phyloP scores from a whole-genome alignment of 495 filamentous ascomycete genomes.

The Recurvomyces mirabilis region DNA sequence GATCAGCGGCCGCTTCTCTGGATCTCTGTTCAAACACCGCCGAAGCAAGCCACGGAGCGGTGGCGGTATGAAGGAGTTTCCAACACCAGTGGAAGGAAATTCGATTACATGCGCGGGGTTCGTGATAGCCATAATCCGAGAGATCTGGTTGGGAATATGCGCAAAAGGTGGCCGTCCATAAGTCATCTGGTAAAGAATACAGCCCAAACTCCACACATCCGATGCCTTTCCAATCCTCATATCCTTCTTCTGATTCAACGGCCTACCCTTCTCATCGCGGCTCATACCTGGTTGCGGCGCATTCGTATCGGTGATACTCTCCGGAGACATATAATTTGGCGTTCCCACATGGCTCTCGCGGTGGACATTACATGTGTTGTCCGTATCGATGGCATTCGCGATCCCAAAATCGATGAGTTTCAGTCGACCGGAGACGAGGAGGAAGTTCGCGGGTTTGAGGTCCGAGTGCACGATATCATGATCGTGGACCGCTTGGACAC shows the following conservation, averaged over 20 bases:
- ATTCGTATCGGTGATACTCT: conserved; percentile 82
- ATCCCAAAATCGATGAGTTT: conserved; percentile 67
- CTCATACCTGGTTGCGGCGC: conserved; percentile 38
- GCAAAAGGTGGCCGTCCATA: conserved; percentile 89
- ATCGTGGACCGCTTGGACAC: conserved; percentile 76
- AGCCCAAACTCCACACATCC: conserved; percentile 93
- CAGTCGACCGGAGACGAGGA: conserved; percentile 36
- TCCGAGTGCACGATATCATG: conserved; percentile 92
- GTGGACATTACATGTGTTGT: conserved; percentile 94
- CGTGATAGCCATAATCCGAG: conserved; percentile 70
- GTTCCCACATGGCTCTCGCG: conserved; percentile 91
- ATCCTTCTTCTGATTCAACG: conserved; percentile 42
- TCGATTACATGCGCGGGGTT: conserved; percentile 75
- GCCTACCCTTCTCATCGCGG: conserved; percentile 2
- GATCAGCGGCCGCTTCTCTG: conserved; percentile 63
- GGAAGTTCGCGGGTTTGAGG: conserved; percentile 75
- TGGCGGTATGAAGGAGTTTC: conserved; percentile 57
- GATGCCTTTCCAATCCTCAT: conserved; percentile 94
- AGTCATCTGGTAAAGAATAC: conserved; percentile 95
- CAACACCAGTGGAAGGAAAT: conserved; percentile 65
- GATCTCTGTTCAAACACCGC: conserved; percentile 70
- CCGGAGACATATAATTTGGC: conserved; percentile 97
- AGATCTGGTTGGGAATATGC: conserved; percentile 74
- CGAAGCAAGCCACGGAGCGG: conserved; percentile 62
- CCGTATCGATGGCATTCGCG: conserved; percentile 81